A percentile compares a stretch with the other conserved stretches of the same genome.
Conservation (phyloP, 768 basidiomycete species). For the Suillus plorans region DNA sequence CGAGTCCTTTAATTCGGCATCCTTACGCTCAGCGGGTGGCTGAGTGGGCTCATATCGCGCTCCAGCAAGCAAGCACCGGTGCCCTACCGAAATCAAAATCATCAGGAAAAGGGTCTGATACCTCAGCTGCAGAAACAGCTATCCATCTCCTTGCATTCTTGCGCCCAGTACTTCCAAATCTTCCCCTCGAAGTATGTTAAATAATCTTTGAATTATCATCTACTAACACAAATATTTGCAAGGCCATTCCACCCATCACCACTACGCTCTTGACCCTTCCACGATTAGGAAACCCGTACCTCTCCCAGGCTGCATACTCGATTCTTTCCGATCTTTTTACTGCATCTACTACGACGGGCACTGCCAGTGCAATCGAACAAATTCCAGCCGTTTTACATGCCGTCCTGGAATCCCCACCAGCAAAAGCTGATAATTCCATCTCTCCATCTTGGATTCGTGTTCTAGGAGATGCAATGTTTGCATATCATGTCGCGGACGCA, state of each 20-base stretch:
- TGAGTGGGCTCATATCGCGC: conserved; percentile 70
- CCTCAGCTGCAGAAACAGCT: conserved; percentile 66
- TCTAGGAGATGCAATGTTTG: conserved; percentile 70
- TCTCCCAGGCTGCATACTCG: conserved; percentile 86
- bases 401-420: conserved; percentile 67
- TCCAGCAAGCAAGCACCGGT: conserved; percentile 63
- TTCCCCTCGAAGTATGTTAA: conserved; percentile 68
- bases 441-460: conserved; percentile 79
- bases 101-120: conserved; percentile 48
- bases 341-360: conserved; percentile 48
- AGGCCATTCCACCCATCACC: conserved; percentile 75
- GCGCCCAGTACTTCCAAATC: conserved; percentile 54
- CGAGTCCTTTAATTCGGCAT: conserved; percentile 74
- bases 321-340: conserved; percentile 81
- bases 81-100: conserved; percentile 61
- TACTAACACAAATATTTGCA: conserved; percentile 14
- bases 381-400: conserved; percentile 63
- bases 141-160: conserved; percentile 78
- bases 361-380: conserved; percentile 49
- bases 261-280: conserved; percentile 77
- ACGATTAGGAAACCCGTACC: conserved; percentile 83
- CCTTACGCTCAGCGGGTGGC: conserved; percentile 84
- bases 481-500: conserved; percentile 53
- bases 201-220: conserved; percentile 4
- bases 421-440: conserved; percentile 64